Percentiles rank a stretch among this genome's conserved stretches.
phyloP scores from a whole-genome alignment of 1,284 basidiomycete genomes.

The Boletus holoroseus region DNA sequence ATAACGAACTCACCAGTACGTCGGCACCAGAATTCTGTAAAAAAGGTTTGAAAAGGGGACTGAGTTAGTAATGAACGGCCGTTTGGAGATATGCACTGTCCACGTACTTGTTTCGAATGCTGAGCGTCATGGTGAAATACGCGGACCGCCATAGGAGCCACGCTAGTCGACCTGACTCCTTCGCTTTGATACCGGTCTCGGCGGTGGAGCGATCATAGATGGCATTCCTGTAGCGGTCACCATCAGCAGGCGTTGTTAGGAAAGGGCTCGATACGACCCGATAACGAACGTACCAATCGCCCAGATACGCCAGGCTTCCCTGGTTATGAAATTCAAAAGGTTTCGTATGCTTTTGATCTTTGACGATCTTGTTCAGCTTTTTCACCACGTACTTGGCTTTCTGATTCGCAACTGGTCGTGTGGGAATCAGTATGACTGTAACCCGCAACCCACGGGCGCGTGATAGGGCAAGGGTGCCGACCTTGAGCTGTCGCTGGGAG shows the following conservation, averaged over 20 bases:
- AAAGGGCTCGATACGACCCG: not conserved
- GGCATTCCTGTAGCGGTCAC: conserved; percentile 56
- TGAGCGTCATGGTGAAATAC: conserved; percentile 76
- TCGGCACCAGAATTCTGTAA: conserved; percentile 61
- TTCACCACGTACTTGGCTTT: conserved; percentile 71
- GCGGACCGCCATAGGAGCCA: conserved; percentile 79
- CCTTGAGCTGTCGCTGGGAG: conserved; percentile 84
- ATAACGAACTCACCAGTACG: conserved; percentile 54
- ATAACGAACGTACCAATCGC: conserved; percentile 52
- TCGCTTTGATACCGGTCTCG: conserved; percentile 52
- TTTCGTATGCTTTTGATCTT: conserved; percentile 37
- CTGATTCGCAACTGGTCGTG: conserved; percentile 65
- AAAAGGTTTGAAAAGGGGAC: not conserved
- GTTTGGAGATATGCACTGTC: conserved; percentile 3
- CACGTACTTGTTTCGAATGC: conserved; percentile 65
- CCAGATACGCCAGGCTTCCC: conserved; percentile 78
- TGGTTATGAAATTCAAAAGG: conserved; percentile 67
- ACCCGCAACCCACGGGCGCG: conserved; percentile 31
- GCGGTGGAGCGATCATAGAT: conserved; percentile 62
- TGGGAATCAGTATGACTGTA: conserved; percentile 14
- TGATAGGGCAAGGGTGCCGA: conserved; percentile 26
- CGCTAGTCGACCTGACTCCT: conserved; percentile 66
- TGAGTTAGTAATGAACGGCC: conserved; percentile 2
- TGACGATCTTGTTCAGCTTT: conserved; percentile 59
- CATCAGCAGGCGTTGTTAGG: conserved; percentile 1